phyloP scores from a whole-genome alignment of 2,329 filamentous ascomycete species.

The Aureobasidium zeae region DNA sequence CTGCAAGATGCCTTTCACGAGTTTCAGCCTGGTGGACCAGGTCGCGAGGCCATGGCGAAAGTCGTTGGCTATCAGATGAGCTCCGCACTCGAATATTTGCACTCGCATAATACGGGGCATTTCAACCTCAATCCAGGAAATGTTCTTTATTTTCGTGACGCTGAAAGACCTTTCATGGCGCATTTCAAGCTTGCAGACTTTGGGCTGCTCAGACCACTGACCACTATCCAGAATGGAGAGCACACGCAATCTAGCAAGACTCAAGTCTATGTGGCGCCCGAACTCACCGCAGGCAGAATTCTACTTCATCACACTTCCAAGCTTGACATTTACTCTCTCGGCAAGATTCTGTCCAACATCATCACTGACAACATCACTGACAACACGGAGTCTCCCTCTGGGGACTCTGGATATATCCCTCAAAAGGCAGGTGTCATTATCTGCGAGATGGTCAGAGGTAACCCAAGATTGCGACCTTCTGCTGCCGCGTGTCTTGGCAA shows the following conservation, averaged over 20 bases:
- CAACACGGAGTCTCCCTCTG: too few relatives aligned
- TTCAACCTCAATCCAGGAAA: constrained; percentile 3
- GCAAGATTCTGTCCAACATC: neutral
- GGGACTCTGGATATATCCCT: too few relatives aligned
- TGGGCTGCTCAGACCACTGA: neutral
- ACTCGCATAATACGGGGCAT: neutral
- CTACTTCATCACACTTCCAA: neutral
- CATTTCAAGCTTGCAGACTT: neutral
- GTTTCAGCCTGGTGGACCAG: neutral
- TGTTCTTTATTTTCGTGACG: neutral
- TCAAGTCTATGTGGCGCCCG: neutral
- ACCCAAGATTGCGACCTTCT: neutral
- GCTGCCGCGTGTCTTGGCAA: neutral
- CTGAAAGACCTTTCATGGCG: neutral
- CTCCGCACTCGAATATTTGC: neutral
- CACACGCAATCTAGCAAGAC: too few relatives aligned
- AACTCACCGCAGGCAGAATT: neutral
- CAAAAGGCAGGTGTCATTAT: neutral
- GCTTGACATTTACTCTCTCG: neutral
- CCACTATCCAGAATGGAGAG: neutral
- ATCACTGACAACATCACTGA: too few relatives aligned
- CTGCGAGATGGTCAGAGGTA: neutral
- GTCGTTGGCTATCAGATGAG: neutral
- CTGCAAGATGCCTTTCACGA: neutral
- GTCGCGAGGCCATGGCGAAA: neutral